Evolutionary conservation across 176 grass and related monocot species (phyloP).

Genomic region (Oryza glaberrima): DNA sequence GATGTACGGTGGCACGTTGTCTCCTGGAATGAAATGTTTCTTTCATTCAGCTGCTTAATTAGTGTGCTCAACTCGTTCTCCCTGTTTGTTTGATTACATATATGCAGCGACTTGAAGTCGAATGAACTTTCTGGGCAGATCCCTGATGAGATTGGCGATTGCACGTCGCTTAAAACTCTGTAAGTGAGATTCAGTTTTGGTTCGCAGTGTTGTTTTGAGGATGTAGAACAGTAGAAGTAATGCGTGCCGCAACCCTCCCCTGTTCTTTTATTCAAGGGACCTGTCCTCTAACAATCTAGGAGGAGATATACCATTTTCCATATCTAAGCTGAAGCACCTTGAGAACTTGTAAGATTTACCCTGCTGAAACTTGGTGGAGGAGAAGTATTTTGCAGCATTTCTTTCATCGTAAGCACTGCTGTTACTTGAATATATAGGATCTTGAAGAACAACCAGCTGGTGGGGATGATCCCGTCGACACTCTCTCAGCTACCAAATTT

Average conservation of each 20-base stretch:
- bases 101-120: slow-evolving; percentile 73
- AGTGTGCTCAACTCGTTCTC: background rate
- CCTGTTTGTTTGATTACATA: background rate
- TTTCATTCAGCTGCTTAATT: background rate
- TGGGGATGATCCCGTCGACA: slow-evolving; percentile 83
- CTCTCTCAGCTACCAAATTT: slow-evolving; percentile 92
- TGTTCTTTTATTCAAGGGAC: slow-evolving; percentile 53
- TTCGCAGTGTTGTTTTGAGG: background rate
- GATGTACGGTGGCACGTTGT: slow-evolving; percentile 32
- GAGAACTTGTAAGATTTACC: slow-evolving; percentile 66
- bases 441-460: slow-evolving; percentile 94
- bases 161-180: slow-evolving; percentile 70
- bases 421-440: slow-evolving; percentile 51
- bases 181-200: slow-evolving; percentile 44
- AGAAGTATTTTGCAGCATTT: background rate
- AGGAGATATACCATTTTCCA: slow-evolving; percentile 91
- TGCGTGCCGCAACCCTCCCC: background rate
- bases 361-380: background rate
- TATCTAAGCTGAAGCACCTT: slow-evolving; percentile 89
- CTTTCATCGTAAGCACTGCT: slow-evolving; percentile 1
- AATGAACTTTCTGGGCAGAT: slow-evolving; percentile 87
- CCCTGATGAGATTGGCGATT: slow-evolving; percentile 95
- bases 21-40: slow-evolving; percentile 9
- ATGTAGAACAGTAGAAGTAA: background rate
- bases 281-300: slow-evolving; percentile 90